Evolutionary conservation across 1,284 basidiomycete species (phyloP).

Genomic region (Tilletia walkeri): DNA sequence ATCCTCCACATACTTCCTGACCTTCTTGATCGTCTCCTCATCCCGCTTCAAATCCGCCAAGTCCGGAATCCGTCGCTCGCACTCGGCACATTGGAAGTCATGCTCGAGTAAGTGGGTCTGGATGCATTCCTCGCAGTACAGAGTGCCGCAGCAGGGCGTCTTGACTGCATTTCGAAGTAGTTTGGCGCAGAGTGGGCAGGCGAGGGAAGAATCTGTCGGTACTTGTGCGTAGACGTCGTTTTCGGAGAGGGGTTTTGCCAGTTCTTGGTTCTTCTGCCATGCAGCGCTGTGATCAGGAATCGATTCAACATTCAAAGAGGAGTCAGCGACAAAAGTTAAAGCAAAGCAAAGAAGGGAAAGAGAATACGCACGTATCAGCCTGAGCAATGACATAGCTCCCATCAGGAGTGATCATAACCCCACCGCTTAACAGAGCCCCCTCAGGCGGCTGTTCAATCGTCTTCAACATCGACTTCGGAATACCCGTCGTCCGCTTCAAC

Average conservation of each 20-base stretch:
- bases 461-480: constrained; percentile 93
- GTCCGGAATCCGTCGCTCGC: constrained; percentile 50
- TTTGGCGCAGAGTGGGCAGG: constrained; percentile 51
- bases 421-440: constrained; percentile 25
- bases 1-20: constrained; percentile 48
- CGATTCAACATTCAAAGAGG: too few relatives aligned
- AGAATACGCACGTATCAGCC: constrained; percentile 38
- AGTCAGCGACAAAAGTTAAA: not conserved
- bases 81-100: constrained; percentile 54
- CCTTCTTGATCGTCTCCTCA: constrained; percentile 43
- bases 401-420: constrained; percentile 54
- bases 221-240: constrained; percentile 49
- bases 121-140: constrained; percentile 54
- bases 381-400: constrained; percentile 53
- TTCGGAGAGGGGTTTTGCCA: constrained; percentile 45
- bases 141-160: constrained; percentile 50
- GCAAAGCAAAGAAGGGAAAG: not conserved
- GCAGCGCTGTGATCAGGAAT: constrained; percentile 20
- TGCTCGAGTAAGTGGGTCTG: constrained; percentile 53
- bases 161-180: constrained; percentile 47
- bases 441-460: constrained; percentile 71
- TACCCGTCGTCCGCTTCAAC: constrained; percentile 96
- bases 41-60: constrained; percentile 46
- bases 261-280: constrained; percentile 46
- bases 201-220: constrained; percentile 48